Evolutionary conservation across 2,329 filamentous ascomycete genomes (phyloP).

Genomic region (Cercospora sp.): DNA sequence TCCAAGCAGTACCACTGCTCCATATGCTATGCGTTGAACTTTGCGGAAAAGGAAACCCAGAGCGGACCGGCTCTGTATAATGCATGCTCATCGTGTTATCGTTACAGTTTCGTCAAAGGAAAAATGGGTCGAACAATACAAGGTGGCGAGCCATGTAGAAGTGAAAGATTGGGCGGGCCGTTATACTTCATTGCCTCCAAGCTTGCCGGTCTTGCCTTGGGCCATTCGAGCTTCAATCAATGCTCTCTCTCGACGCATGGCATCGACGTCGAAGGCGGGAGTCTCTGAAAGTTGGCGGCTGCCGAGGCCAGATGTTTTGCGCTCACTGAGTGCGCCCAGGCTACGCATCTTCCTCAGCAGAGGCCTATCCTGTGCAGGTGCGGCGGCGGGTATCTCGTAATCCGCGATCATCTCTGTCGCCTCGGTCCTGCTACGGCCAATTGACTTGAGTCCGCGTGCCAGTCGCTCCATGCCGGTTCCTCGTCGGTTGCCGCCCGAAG

Average conservation of each 20-base stretch:
- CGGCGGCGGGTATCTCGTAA: conserved; percentile 9
- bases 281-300: conserved; percentile 23
- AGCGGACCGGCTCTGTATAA: conserved; percentile 21
- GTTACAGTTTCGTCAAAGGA: conserved; percentile 25
- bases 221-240: conserved; percentile 22
- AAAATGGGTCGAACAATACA: conserved; percentile 5
- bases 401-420: conserved; percentile 50
- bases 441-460: conserved; percentile 59
- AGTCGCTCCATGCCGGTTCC: conserved; percentile 61
- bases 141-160: not conserved
- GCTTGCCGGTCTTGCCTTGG: conserved; percentile 18
- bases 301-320: conserved; percentile 26
- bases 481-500: conserved; percentile 34
- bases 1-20: conserved; percentile 19
- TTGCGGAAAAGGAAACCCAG: conserved; percentile 6
- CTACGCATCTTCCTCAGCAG: conserved; percentile 42
- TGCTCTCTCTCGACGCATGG: conserved; percentile 27
- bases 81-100: conserved; percentile 26
- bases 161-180: not conserved
- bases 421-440: conserved; percentile 56
- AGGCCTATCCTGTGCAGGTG: conserved; percentile 19
- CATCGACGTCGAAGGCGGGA: conserved; percentile 28
- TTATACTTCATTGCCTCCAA: conserved; percentile 25
- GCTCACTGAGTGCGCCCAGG: conserved; percentile 37
- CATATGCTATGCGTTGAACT: conserved; percentile 20